These are phyloP conservation scores for Saccharomyces uvarum DNA, from an alignment of 1,139 yeast species.

Conservation along the genomic window DNA sequence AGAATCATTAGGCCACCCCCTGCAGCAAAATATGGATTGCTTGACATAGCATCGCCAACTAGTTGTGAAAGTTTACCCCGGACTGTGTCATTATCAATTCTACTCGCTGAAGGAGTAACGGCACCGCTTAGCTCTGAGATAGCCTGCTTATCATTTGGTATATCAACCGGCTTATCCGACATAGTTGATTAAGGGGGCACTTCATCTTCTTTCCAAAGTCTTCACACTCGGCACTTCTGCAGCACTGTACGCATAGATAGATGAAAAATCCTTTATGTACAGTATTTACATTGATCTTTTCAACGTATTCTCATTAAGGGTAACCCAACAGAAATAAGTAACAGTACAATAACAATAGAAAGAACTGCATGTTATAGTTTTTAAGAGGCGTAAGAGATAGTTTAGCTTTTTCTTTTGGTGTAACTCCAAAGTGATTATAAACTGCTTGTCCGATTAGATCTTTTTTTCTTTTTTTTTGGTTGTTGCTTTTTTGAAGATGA, in stretches of 20 bases:
- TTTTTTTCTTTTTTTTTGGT: too few relatives aligned
- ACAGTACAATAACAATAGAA: not conserved
- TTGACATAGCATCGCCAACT: constrained; percentile 49
- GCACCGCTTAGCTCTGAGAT: constrained; percentile 9
- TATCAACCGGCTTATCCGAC: not conserved
- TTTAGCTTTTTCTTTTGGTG: not conserved
- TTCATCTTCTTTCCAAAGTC: not conserved
- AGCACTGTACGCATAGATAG: not conserved
- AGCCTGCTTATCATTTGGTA: constrained; percentile 3
- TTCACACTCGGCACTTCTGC: not conserved
- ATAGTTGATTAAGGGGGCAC: not conserved
- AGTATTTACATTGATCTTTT: not conserved
- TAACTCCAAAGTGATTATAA: not conserved
- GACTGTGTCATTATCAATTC: constrained; percentile 4
- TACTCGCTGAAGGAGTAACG: constrained; percentile 59
- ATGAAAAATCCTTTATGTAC: not conserved
- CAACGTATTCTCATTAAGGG: not conserved
- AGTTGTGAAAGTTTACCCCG: constrained; percentile 22
- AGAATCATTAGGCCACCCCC: constrained; percentile 94
- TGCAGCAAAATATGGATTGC: constrained; percentile 92
- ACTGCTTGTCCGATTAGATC: not conserved
- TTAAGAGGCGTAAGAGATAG: too few relatives aligned
- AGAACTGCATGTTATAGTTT: not conserved
- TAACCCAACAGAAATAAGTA: not conserved
- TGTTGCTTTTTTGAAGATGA: not conserved